Base-by-base conservation (phyloP, 495 filamentous ascomycete species). In the Cladorrhinum samala region DNA sequence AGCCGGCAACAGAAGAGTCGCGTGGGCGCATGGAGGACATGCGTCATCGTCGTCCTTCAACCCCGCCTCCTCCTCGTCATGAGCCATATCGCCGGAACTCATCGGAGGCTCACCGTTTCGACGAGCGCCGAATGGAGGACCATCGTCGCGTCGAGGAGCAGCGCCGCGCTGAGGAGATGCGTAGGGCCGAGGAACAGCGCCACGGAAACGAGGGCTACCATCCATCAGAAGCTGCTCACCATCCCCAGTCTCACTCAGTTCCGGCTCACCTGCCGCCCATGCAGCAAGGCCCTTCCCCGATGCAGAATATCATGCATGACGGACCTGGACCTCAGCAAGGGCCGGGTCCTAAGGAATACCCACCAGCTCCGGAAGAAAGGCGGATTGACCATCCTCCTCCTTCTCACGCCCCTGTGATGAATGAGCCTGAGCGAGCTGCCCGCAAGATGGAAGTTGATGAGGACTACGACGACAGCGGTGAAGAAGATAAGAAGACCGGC, bases 391-490 rank as follows among this genome's bases (percentile, higher is more conserved):
- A 75, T 42, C 63, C 70, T 19, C 70, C 76, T 18, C 75, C 76
- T 50, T 67, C 77, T 13, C 68, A 73, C 30, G 68, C 74, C 7
- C 58, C 74, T 14, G 67, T 76, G 14, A 64, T 73, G 50, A 74
- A 72, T 24, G 83, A 86, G 61, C 77, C 78, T 42, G 93, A 98
- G 71, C 80, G 91, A 11, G 88, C 93, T 5, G 87, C 88, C 30
- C 81, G 93, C 8, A 93, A 95, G 68, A 94, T 98, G 84, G 93
- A 97, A 19, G 86, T 97, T 40, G 93, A 98, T 64, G 92, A 98
- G 68, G 84, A 95, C 55, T 95, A 98, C 56, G 80, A 84, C 59
- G 92, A 96, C 68, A 91, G 94, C 58, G 89, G 88, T 24, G 91
- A 95, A 56, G 85, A 95, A 45, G 91, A 95, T 69, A 81, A 85